Evolutionary conservation across 768 basidiomycete species (phyloP).

Genomic region (Tylopilus plumbeoviolaceoides): DNA sequence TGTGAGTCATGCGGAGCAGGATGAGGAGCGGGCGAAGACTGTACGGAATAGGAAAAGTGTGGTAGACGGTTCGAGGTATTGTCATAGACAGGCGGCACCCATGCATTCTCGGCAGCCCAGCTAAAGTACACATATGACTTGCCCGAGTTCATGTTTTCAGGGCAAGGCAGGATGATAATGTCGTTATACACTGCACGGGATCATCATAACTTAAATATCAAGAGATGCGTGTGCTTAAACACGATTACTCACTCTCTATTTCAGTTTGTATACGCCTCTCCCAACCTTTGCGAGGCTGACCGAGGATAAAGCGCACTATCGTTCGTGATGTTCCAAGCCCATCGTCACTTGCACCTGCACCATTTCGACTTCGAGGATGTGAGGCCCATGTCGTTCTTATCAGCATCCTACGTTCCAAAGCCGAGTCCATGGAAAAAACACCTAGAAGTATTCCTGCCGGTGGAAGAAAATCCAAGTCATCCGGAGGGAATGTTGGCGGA

Average conservation of each 20-base stretch:
- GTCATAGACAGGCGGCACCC: slow-evolving; percentile 77
- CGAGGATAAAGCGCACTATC: slow-evolving; percentile 85
- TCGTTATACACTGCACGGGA: slow-evolving; percentile 70
- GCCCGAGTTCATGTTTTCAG: slow-evolving; percentile 96
- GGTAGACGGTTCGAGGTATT: slow-evolving; percentile 41
- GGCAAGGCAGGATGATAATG: slow-evolving; percentile 74
- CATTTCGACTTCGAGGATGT: slow-evolving; percentile 73
- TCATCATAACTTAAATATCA: slow-evolving; percentile 5
- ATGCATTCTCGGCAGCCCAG: slow-evolving; percentile 89
- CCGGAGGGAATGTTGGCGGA: slow-evolving; percentile 62
- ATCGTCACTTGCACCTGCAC: slow-evolving; percentile 64
- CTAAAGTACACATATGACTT: slow-evolving; percentile 90
- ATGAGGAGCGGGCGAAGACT: slow-evolving; percentile 49
- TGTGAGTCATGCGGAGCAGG: slow-evolving; percentile 74
- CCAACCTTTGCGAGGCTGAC: slow-evolving; percentile 76
- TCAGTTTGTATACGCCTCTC: slow-evolving; percentile 78
- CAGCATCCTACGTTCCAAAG: slow-evolving; percentile 79
- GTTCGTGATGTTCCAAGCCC: slow-evolving; percentile 77
- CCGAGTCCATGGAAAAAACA: slow-evolving; percentile 85
- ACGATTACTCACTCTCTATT: slow-evolving; percentile 72
- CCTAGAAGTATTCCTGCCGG: slow-evolving; percentile 88
- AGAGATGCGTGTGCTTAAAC: not conserved
- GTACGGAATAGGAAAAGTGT: slow-evolving; percentile 63
- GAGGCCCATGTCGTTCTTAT: slow-evolving; percentile 89
- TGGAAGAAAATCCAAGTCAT: slow-evolving; percentile 64